Evolutionary conservation across 108 stramenopile species (phyloP), one percentile per base, ranked within the genome.

Genomic region (Pseudonitzschia delicatissima): DNA sequence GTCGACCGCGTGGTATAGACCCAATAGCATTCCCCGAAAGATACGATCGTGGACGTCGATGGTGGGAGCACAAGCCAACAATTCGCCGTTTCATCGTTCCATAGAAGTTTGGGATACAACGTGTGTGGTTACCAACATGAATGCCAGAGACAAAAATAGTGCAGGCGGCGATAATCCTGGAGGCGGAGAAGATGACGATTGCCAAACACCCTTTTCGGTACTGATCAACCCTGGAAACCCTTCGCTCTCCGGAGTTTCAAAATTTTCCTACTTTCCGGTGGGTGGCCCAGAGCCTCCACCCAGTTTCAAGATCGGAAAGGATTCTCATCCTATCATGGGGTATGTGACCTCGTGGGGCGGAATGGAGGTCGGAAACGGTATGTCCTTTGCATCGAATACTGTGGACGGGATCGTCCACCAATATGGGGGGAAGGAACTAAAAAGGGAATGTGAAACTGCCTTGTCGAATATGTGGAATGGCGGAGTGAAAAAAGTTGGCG

Each of bases 361-460:
- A n/a, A 91, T 91, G 87, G 90, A 91, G 42, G 85, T 87, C 6
- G 83, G 85, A 6, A 62, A 59, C 5, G 85, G 88, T 0, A 91
- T 91, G 87, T n/a, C 87, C 62, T 88, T 85, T 77, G 67, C 87
- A 0, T 72, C 75, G 9, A 74, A 76, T 33, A 77, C 82, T 15
- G 84, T 91, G 13, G 90, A 91, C 60, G 90, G 90, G 32, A 29
- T 91, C 0, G 85, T 91, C 15, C 90, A 91, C 81, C 83, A 81
- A 74, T 62, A 82, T 12, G 90, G 90, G n/a, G 90, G 90, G 18
- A 44, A 53, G 52, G 66, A 49, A 28, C 67, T 91, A 23, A 66
- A 55, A 32, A 53, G 39, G 2, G 79, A 76, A 63, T 57, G 51
- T 17, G 74, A 77, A 45, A 21, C 28, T 17, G 60, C 28, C 36